Conservation (phyloP, 768 basidiomycete species). For the Mycena capillaripes region DNA sequence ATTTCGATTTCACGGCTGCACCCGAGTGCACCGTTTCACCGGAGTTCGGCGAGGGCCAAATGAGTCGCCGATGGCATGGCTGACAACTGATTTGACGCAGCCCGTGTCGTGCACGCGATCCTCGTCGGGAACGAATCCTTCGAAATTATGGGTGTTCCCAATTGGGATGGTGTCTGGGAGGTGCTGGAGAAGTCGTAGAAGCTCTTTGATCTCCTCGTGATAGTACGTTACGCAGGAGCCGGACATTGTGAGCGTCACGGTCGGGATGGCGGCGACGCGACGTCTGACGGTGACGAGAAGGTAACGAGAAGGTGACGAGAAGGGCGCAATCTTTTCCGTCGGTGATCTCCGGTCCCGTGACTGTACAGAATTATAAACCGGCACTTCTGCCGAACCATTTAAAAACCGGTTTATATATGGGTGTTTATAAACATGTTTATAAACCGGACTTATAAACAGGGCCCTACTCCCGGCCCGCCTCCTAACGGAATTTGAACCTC, state of each 20-base stretch:
- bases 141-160: background rate
- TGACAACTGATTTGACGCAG: conserved; percentile 2
- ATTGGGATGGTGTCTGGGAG: background rate
- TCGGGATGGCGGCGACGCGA: too few species aligned
- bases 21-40: too few species aligned
- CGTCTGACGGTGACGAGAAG: too few species aligned
- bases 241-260: background rate
- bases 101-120: background rate
- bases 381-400: background rate
- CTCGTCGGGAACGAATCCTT: background rate
- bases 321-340: background rate
- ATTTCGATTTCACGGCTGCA: too few species aligned
- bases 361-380: background rate
- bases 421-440: too few species aligned
- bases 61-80: too few species aligned
- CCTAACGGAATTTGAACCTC: too few species aligned
- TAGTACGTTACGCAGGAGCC: background rate
- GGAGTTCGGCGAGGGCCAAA: too few species aligned
- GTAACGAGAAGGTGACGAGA: too few species aligned
- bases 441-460: too few species aligned
- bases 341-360: too few species aligned
- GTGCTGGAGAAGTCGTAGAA: background rate
- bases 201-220: background rate
- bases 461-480: too few species aligned
- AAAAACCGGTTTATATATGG: background rate